phyloP scores from a whole-genome alignment of 2,329 filamentous ascomycete species.

The Fusarium albosuccineum region DNA sequence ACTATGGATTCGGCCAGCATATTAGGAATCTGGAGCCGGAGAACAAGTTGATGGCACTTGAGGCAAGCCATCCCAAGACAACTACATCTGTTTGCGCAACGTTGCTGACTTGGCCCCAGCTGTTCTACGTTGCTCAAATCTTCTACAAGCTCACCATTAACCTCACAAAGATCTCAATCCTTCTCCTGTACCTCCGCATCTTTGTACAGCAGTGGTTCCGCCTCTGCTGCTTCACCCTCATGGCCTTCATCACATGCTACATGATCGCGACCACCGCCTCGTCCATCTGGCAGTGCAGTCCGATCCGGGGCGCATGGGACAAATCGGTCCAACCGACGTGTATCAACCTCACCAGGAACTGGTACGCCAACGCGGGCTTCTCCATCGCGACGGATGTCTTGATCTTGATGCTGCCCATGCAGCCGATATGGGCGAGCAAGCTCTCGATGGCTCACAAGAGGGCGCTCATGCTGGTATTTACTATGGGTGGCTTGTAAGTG shows the following conservation, averaged over 20 bases:
- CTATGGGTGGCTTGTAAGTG: constrained; percentile 58
- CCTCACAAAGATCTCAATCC: constrained; percentile 65
- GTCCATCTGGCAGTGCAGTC: constrained; percentile 65
- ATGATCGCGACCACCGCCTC: constrained; percentile 59
- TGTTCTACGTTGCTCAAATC: constrained; percentile 65
- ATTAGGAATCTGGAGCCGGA: constrained; percentile 50
- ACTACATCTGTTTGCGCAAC: neutral
- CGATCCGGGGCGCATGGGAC: constrained; percentile 61
- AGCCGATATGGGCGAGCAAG: constrained; percentile 60
- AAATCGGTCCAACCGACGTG: constrained; percentile 57
- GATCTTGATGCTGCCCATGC: constrained; percentile 61
- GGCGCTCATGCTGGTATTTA: constrained; percentile 57
- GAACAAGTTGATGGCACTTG: constrained; percentile 54
- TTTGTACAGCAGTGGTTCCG: constrained; percentile 63
- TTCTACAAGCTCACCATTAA: constrained; percentile 68
- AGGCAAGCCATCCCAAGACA: constrained; percentile 43
- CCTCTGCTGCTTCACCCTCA: constrained; percentile 56
- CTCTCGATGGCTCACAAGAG: constrained; percentile 57
- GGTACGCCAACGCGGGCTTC: constrained; percentile 63
- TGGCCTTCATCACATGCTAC: constrained; percentile 60
- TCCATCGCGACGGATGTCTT: constrained; percentile 62
- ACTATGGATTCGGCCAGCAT: constrained; percentile 59
- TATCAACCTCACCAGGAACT: constrained; percentile 60
- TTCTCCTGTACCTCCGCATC: constrained; percentile 67
- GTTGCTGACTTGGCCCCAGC: constrained; percentile 47